phyloP scores from a whole-genome alignment of 768 basidiomycete genomes.

The Auricularia auricula-judae region DNA sequence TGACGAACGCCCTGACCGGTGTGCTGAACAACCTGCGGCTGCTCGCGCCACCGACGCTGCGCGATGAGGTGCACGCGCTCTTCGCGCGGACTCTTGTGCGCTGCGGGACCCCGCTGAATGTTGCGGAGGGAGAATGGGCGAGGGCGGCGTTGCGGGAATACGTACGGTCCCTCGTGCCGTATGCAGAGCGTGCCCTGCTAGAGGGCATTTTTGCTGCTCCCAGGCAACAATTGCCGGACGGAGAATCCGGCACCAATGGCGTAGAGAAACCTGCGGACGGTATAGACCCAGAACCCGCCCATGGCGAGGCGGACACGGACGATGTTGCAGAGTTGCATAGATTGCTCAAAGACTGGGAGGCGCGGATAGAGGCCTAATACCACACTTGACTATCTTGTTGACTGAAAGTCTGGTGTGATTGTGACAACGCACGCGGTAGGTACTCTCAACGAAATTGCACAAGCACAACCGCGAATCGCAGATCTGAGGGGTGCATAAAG shows the following conservation, averaged over 20 bases:
- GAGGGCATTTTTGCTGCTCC: slow-evolving; percentile 52
- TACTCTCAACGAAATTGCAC: too few relatives aligned
- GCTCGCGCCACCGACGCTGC: slow-evolving; percentile 54
- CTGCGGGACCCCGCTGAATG: slow-evolving; percentile 26
- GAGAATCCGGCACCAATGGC: not conserved
- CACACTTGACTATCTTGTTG: not conserved
- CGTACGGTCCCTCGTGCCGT: slow-evolving; percentile 54
- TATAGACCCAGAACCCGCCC: too few relatives aligned
- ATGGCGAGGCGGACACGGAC: not conserved
- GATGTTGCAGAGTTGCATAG: not conserved
- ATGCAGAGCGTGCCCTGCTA: slow-evolving; percentile 52
- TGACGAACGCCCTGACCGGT: slow-evolving; percentile 61
- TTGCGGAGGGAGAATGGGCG: slow-evolving; percentile 22
- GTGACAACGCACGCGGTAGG: not conserved
- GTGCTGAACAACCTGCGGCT: slow-evolving; percentile 74
- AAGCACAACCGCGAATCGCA: too few relatives aligned
- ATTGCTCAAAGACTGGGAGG: not conserved
- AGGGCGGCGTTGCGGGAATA: slow-evolving; percentile 46
- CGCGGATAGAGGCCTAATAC: not conserved
- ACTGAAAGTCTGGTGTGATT: not conserved
- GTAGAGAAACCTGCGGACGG: not conserved
- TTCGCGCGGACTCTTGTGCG: slow-evolving; percentile 35
- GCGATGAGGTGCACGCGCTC: slow-evolving; percentile 41
- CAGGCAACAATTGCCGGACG: not conserved
- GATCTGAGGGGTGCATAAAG: too few relatives aligned